Conservation (phyloP, 108 stramenopile genomes). For the Epipyxis sp. region DNA sequence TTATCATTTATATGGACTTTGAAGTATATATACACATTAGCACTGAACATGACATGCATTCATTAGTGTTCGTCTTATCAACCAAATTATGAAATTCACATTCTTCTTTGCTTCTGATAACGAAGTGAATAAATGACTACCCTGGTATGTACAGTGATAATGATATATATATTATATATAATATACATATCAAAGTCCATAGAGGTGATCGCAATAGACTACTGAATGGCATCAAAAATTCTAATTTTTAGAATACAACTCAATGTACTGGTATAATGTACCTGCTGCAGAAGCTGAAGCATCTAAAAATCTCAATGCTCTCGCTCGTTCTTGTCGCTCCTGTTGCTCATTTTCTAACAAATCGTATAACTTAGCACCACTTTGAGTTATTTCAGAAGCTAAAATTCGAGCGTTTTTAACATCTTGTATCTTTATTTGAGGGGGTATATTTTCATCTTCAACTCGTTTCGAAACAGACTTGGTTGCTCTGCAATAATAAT, state of each 20-base stretch:
- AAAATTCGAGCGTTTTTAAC: slow-evolving; percentile 44
- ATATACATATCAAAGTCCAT: no score
- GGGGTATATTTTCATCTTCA: slow-evolving; percentile 2
- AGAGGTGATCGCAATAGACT: slow-evolving; percentile 17
- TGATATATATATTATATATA: no score
- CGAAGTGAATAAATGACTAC: no score
- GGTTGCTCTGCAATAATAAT: neutral
- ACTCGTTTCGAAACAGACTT: neutral
- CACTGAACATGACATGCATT: no score
- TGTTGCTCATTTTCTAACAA: slow-evolving; percentile 54
- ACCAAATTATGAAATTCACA: no score
- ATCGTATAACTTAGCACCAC: slow-evolving; percentile 57
- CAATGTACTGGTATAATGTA: slow-evolving; percentile 35
- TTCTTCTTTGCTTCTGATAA: no score
- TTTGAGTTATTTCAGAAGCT: slow-evolving; percentile 56
- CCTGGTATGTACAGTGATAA: no score
- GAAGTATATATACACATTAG: no score
- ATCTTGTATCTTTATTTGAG: slow-evolving; percentile 35
- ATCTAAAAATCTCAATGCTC: slow-evolving; percentile 60
- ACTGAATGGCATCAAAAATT: slow-evolving; percentile 10
- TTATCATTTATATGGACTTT: no score
- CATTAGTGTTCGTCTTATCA: no score
- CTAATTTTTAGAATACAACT: slow-evolving; percentile 4
- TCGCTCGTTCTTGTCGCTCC: slow-evolving; percentile 44
- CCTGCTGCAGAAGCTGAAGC: slow-evolving; percentile 32